Evolutionary conservation across 2,329 filamentous ascomycete species (phyloP), one percentile per base, ranked within the genome.

Genomic region (Rhynchosporium secalis): DNA sequence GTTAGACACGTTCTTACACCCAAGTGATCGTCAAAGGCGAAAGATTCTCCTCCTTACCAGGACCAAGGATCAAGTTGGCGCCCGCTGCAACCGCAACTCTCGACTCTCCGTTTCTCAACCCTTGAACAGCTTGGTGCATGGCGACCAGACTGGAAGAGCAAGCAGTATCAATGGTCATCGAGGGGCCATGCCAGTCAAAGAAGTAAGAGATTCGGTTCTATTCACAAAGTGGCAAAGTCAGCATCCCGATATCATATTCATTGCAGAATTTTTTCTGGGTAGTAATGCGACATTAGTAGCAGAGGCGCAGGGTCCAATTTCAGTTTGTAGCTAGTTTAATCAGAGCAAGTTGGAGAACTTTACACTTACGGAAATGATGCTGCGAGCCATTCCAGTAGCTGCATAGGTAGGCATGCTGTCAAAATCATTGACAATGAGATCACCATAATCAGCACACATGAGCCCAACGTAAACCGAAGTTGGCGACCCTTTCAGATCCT

Each of bases 101-200:
- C 2, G 13, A 56, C 13, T 61, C 58, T 12, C 58, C 51, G 26
- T 20, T 41, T 6, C 58, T 38, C 1, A 61, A 26, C n/a, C 15
- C n/a, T n/a, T 56, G 58, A 3, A 57, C 60, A 4, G 47, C 60
- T 38, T 62, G 54, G 29, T 62, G 60, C 33, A 62, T 26, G 5
- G 58, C 58, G 1, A 61, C 58, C 20, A 61, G 31, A 20, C 76
- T 76, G 1, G 76, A 76, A n/a, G 78, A 80, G 68, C 79, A 81
- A 20, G 76, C 79, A 20, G 78, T 80, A 54, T 81, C 77, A 10
- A 81, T 74, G 1, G 78, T 79, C 66, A 79, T 73, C 13, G 74
- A 76, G 5, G 76, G 75, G 3, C 77, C 77, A 0, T 69, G 70
- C 46, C 77, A 73, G 62, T 78, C 74, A 66, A 77, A 78, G 60